Evolutionary conservation across 2,329 filamentous ascomycete species (phyloP).

Genomic region (Knufia petricola): DNA sequence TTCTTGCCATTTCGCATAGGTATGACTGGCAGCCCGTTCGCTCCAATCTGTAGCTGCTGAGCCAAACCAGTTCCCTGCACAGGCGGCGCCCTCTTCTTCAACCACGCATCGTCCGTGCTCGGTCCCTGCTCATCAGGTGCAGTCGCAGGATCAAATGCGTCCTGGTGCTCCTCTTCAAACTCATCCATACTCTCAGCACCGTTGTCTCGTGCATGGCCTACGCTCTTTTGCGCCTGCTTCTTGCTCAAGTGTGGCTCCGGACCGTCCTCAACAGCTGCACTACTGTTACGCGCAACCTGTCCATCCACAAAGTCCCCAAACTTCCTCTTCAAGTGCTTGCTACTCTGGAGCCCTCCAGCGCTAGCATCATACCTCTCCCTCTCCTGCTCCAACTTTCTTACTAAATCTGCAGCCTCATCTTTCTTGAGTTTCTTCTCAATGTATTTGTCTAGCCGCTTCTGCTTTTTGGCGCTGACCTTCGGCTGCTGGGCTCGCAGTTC

Average conservation of each 20-base stretch:
- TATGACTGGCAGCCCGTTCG: conserved; percentile 69
- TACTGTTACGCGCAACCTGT: conserved; percentile 3
- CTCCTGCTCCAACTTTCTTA: conserved; percentile 75
- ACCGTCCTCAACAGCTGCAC: neutral
- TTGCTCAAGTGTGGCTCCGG: neutral
- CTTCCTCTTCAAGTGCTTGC: conserved; percentile 59
- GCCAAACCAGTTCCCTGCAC: conserved; percentile 67
- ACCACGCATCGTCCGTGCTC: conserved; percentile 25
- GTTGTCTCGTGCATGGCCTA: conserved; percentile 12
- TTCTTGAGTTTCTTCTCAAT: conserved; percentile 87
- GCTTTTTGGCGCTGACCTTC: conserved; percentile 54
- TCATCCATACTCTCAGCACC: conserved; percentile 21
- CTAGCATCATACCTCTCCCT: conserved; percentile 63
- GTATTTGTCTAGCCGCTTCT: conserved; percentile 60
- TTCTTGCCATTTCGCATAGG: conserved; percentile 58
- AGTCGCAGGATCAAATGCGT: conserved; percentile 20
- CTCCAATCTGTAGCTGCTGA: conserved; percentile 69
- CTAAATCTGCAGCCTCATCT: conserved; percentile 76
- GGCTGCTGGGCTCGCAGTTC: conserved; percentile 46
- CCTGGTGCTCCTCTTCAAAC: conserved; percentile 26
- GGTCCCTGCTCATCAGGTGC: conserved; percentile 38
- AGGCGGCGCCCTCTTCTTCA: neutral
- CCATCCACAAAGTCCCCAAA: conserved; percentile 48
- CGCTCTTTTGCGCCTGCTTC: conserved; percentile 23
- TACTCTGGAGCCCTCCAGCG: conserved; percentile 61